phyloP scores from a whole-genome alignment of 305 asterid species.

The Coffea humblotiana region DNA sequence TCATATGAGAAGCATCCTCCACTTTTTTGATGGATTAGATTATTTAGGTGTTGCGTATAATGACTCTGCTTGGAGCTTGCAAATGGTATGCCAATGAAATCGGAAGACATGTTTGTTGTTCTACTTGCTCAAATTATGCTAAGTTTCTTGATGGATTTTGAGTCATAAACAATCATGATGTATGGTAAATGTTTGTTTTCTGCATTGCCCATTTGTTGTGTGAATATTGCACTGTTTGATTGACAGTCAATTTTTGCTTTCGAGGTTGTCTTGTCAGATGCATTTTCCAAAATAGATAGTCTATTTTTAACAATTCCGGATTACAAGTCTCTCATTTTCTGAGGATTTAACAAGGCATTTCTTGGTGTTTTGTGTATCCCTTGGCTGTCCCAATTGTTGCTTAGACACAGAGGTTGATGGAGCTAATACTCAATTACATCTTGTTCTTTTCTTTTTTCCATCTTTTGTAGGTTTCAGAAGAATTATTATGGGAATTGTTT shows the following conservation, averaged over 20 bases:
- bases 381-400: neutral
- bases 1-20: no score
- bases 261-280: neutral
- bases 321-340: neutral
- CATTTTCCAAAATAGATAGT: neutral
- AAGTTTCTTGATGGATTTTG: no score
- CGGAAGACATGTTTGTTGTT: no score
- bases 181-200: no score
- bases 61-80: no score
- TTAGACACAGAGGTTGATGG: neutral
- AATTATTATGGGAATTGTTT: conserved; percentile 85
- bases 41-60: no score
- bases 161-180: no score
- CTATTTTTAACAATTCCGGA: neutral
- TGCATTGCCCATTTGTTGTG: no score
- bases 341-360: neutral
- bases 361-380: neutral
- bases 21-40: no score
- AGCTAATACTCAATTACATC: neutral
- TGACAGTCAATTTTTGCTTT: neutral
- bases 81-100: no score
- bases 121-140: no score
- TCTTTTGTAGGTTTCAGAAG: conserved; percentile 66
- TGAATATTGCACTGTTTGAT: neutral
- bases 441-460: neutral